Percentiles rank a stretch among this genome's conserved stretches.
These are phyloP conservation scores for Penicillium sp. DNA, from an alignment of 2,329 filamentous ascomycete species.

Conservation along the genomic window DNA sequence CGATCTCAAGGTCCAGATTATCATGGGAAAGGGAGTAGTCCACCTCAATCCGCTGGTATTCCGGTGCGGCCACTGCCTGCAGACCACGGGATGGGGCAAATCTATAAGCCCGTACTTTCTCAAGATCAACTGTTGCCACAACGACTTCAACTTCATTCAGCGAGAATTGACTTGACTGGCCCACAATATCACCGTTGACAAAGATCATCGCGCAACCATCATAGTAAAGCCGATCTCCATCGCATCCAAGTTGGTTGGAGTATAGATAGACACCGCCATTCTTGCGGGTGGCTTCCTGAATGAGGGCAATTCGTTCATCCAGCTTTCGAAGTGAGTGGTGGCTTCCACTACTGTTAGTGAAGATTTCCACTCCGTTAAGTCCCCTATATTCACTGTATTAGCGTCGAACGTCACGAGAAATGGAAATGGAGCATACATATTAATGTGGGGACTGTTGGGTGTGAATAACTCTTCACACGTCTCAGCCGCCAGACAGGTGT, in stretches of 20 bases:
- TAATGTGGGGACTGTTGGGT: slow-evolving; percentile 33
- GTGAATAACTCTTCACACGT: slow-evolving; percentile 71
- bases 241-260: slow-evolving; percentile 38
- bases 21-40: slow-evolving; percentile 39
- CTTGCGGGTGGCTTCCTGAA: slow-evolving; percentile 61
- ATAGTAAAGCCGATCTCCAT: slow-evolving; percentile 61
- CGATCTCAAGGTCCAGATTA: slow-evolving; percentile 44
- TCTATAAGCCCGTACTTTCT: slow-evolving; percentile 55
- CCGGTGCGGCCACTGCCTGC: slow-evolving; percentile 34
- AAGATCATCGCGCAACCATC: slow-evolving; percentile 66
- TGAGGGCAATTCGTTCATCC: slow-evolving; percentile 63
- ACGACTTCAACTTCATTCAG: slow-evolving; percentile 67
- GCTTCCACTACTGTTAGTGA: slow-evolving; percentile 68
- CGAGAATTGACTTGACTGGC: slow-evolving; percentile 67
- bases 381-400: slow-evolving; percentile 1
- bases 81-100: slow-evolving; percentile 31
- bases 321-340: slow-evolving; percentile 71
- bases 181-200: slow-evolving; percentile 63
- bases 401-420: not conserved
- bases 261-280: slow-evolving; percentile 11
- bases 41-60: slow-evolving; percentile 40
- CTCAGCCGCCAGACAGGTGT: slow-evolving; percentile 65
- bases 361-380: slow-evolving; percentile 64
- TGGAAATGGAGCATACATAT: not conserved
- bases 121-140: slow-evolving; percentile 68